A percentile compares a stretch with the other conserved stretches of the same genome.
Conservation (phyloP, 306 rosid species). For the Cucumis cinereus region DNA sequence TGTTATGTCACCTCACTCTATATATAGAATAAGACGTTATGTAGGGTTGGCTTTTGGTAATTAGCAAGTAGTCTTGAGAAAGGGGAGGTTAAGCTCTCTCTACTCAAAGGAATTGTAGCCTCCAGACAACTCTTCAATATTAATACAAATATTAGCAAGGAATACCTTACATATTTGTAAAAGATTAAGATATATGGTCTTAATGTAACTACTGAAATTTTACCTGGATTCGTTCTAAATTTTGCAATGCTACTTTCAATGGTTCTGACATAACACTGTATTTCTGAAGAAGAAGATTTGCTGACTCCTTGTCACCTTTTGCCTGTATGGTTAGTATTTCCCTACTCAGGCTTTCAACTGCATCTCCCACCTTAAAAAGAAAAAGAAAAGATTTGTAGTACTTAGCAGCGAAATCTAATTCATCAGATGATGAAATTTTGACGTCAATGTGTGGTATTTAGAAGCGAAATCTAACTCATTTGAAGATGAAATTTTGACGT, state of each 20-base stretch:
- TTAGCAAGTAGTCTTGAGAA: too few species aligned
- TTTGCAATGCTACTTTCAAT: constrained; percentile 38
- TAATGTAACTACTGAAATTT: neutral
- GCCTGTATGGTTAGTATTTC: constrained; percentile 91
- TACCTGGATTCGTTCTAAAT: too few species aligned
- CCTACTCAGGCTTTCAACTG: constrained; percentile 77
- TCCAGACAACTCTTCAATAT: too few species aligned
- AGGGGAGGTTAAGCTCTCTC: too few species aligned
- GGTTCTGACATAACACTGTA: constrained; percentile 46
- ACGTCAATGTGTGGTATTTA: too few species aligned
- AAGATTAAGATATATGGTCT: neutral
- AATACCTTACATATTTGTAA: too few species aligned
- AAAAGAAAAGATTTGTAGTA: neutral
- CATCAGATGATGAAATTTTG: too few species aligned
- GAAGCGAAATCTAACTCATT: neutral
- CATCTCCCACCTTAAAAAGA: constrained; percentile 49
- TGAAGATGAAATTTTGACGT: neutral
- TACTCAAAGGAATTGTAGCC: too few species aligned
- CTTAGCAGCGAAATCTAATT: neutral
- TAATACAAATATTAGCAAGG: too few species aligned
- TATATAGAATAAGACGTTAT: too few species aligned
- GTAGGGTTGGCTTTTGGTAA: too few species aligned
- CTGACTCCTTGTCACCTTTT: constrained; percentile 79
- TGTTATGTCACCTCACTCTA: too few species aligned
- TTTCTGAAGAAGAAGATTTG: constrained; percentile 58